Percentiles rank a stretch among this genome's conserved stretches.
phyloP scores from a whole-genome alignment of 495 filamentous ascomycete genomes.

The Aspergillus ostianus region DNA sequence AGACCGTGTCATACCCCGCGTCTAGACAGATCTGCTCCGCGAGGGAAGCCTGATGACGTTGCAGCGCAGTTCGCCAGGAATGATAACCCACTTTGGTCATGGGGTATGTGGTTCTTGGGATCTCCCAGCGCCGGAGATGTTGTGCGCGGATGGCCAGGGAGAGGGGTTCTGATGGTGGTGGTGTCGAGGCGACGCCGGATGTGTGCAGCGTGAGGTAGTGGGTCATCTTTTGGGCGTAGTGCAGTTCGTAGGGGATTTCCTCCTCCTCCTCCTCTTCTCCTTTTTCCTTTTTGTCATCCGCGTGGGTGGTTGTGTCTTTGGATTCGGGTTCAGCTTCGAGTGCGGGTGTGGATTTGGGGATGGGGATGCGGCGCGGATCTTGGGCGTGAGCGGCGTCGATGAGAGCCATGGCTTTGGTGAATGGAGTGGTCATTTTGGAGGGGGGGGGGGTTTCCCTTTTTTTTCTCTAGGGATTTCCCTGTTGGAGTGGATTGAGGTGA shows the following conservation, averaged over 20 bases:
- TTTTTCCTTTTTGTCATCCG: too few species aligned
- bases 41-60: constrained; percentile 65
- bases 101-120: constrained; percentile 67
- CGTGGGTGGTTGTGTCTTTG: too few species aligned
- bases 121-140: constrained; percentile 79
- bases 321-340: too few species aligned
- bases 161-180: constrained; percentile 60
- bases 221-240: constrained; percentile 78
- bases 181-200: constrained; percentile 55
- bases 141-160: constrained; percentile 76
- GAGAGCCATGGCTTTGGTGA: constrained; percentile 50
- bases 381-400: constrained; percentile 73
- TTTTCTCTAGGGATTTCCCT: constrained; percentile 1
- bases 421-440: constrained; percentile 24
- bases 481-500: neutral
- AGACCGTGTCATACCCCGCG: constrained; percentile 45
- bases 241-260: constrained; percentile 65
- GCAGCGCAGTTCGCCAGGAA: constrained; percentile 69
- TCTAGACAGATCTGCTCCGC: constrained; percentile 53
- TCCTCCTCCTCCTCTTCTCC: neutral
- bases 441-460: too few species aligned
- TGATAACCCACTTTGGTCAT: constrained; percentile 70
- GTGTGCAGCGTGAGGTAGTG: constrained; percentile 56
- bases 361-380: constrained; percentile 56
- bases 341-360: constrained; percentile 6